Evolutionary conservation across 2,329 filamentous ascomycete genomes (phyloP).

Genomic region (Chrysoporthe deuterocubensis): DNA sequence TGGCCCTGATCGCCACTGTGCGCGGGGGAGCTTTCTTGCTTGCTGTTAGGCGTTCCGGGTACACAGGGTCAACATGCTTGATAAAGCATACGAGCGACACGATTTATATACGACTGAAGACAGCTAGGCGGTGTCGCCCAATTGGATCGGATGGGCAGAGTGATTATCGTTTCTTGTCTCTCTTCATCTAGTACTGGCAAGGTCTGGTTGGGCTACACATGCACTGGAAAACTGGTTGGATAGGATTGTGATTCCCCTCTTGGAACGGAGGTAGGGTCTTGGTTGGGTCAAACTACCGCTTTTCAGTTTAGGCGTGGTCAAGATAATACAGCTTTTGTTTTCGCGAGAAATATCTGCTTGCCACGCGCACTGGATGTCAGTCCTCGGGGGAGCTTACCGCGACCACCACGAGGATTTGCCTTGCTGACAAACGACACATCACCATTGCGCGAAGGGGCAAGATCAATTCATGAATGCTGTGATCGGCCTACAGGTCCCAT

Average conservation of each 20-base stretch:
- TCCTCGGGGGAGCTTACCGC: too few species aligned
- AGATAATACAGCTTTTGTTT: slow-evolving; percentile 1
- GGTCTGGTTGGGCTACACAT: slow-evolving; percentile 10
- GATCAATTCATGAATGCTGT: not conserved
- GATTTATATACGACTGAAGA: slow-evolving; percentile 14
- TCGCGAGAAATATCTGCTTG: not conserved
- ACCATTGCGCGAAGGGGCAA: not conserved
- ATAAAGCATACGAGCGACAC: slow-evolving; percentile 15
- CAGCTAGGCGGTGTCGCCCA: not conserved
- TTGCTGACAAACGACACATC: not conserved
- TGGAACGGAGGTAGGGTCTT: slow-evolving; percentile 12
- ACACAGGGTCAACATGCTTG: not conserved
- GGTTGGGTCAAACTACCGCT: slow-evolving; percentile 4
- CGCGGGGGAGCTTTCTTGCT: not conserved
- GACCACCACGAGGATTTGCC: too few species aligned
- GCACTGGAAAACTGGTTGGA: slow-evolving; percentile 14
- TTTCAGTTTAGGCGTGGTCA: not conserved
- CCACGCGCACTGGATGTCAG: not conserved
- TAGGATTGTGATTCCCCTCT: slow-evolving; percentile 14
- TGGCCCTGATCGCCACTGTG: not conserved
- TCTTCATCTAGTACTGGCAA: slow-evolving; percentile 4
- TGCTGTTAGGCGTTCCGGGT: slow-evolving; percentile 11
- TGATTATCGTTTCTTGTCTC: not conserved
- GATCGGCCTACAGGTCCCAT: not conserved
- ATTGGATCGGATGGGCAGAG: not conserved